Evolutionary conservation across 768 basidiomycete species (phyloP).

Genomic region (Tricholoma terreum): DNA sequence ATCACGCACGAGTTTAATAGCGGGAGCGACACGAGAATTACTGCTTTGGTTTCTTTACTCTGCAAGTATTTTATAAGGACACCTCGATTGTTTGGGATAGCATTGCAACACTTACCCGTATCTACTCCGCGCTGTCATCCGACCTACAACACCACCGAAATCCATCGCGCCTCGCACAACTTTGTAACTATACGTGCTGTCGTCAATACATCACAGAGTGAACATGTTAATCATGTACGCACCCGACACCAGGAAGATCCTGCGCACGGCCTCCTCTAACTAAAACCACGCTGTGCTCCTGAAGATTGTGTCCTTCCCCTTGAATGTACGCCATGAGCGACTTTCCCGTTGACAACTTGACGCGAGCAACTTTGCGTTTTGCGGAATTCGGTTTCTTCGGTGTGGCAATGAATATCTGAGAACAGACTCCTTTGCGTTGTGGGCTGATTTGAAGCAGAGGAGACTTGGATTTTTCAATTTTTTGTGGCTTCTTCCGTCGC

Average conservation of each 20-base stretch:
- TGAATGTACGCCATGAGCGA: conserved; percentile 91
- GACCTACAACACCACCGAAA: conserved; percentile 84
- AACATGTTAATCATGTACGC: conserved; percentile 17
- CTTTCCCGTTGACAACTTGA: conserved; percentile 88
- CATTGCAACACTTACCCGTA: conserved; percentile 65
- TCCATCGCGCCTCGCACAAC: conserved; percentile 91
- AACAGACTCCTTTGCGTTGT: conserved; percentile 91
- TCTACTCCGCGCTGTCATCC: conserved; percentile 79
- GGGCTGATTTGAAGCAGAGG: conserved; percentile 79
- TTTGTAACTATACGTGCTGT: conserved; percentile 71
- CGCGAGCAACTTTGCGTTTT: conserved; percentile 92
- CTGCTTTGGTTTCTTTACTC: conserved; percentile 87
- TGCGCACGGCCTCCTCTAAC: conserved; percentile 95
- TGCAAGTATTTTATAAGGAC: conserved; percentile 18
- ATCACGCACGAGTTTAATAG: not conserved
- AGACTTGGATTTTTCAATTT: conserved; percentile 55
- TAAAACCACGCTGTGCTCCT: conserved; percentile 95
- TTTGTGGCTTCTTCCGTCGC: conserved; percentile 63
- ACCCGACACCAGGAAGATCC: conserved; percentile 98
- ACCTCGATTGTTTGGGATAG: not conserved
- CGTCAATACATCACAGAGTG: not conserved
- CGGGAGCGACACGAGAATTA: conserved; percentile 27
- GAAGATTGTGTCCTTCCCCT: conserved; percentile 96
- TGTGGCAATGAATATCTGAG: conserved; percentile 72
- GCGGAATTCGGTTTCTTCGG: conserved; percentile 99